Conservation (phyloP, 345 rosid species). For the Conringia planisiliqua region DNA sequence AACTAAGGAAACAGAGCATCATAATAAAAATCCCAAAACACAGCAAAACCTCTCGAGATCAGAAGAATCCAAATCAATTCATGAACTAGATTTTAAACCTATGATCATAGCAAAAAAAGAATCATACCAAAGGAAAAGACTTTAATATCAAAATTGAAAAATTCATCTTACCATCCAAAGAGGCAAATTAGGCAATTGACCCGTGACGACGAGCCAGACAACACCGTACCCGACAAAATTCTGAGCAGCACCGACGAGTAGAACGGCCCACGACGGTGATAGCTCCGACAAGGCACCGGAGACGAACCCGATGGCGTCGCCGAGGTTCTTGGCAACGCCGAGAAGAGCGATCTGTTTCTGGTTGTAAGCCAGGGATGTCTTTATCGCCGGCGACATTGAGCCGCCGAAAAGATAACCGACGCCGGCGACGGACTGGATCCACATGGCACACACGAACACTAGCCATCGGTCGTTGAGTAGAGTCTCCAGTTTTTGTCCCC, state of each 20-base stretch:
- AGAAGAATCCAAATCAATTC: too few species aligned
- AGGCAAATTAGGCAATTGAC: constrained; percentile 55
- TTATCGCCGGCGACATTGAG: constrained; percentile 76
- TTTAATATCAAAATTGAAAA: neutral
- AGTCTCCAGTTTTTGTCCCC: constrained; percentile 32
- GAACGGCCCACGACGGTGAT: constrained; percentile 57
- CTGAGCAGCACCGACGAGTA: constrained; percentile 58
- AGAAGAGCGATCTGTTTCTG: constrained; percentile 72
- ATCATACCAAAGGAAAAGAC: too few species aligned
- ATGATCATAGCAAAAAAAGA: too few species aligned
- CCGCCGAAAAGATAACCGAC: constrained; percentile 86
- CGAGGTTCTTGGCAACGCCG: constrained; percentile 84
- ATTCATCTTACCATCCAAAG: constrained; percentile 77
- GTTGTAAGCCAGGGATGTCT: constrained; percentile 59
- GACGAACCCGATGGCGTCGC: constrained; percentile 61
- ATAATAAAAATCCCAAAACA: too few species aligned
- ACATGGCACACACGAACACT: constrained; percentile 77
- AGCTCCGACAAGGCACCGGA: constrained; percentile 62
- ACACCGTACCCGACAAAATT: constrained; percentile 68
- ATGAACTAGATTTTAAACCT: too few species aligned
- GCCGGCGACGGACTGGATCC: constrained; percentile 78
- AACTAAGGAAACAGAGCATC: too few species aligned
- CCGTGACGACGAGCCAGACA: constrained; percentile 63
- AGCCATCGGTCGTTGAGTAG: constrained; percentile 66
- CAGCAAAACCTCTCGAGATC: too few species aligned